These are phyloP conservation scores for Serendipita sp. DNA, from an alignment of 768 basidiomycete genomes.

Conservation along the genomic window DNA sequence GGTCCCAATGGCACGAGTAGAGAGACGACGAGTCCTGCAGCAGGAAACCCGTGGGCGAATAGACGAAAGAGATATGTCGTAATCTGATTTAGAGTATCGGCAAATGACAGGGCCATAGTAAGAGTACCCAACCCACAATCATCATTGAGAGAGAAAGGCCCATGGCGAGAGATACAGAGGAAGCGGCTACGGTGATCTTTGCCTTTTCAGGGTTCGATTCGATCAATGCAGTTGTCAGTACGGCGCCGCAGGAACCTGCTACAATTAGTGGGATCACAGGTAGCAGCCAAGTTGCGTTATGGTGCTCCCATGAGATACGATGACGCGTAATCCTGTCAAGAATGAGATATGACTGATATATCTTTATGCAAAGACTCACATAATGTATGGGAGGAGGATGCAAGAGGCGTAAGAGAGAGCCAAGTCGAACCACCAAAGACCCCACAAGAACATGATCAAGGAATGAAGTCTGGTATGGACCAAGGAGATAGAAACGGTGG, in stretches of 20 bases:
- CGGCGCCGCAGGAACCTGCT: conserved; percentile 47
- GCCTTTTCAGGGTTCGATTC: conserved; percentile 31
- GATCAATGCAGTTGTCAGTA: conserved; percentile 35
- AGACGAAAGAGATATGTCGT: conserved; percentile 15
- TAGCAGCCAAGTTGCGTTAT: too few species aligned
- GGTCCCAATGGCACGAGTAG: conserved; percentile 46
- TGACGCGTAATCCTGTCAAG: conserved; percentile 32
- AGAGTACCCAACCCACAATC: conserved; percentile 40
- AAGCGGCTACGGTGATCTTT: conserved; percentile 35
- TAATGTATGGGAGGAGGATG: too few species aligned
- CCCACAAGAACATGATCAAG: too few species aligned
- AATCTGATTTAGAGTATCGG: conserved; percentile 36
- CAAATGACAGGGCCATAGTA: conserved; percentile 19
- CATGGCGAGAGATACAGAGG: conserved; percentile 30
- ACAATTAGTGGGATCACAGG: conserved; percentile 35
- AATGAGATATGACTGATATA: not conserved
- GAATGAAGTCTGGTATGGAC: too few species aligned
- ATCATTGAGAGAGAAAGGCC: conserved; percentile 47
- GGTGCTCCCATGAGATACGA: not conserved
- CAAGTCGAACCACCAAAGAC: too few species aligned
- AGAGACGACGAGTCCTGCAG: too few species aligned
- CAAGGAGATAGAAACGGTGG: too few species aligned
- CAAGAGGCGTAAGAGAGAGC: conserved; percentile 46
- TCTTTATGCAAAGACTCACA: too few species aligned
- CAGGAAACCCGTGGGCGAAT: too few species aligned